A percentile compares a stretch with the other conserved stretches of the same genome.
phyloP scores from a whole-genome alignment of 2,329 filamentous ascomycete species.

The Lecanicillium sp. region DNA sequence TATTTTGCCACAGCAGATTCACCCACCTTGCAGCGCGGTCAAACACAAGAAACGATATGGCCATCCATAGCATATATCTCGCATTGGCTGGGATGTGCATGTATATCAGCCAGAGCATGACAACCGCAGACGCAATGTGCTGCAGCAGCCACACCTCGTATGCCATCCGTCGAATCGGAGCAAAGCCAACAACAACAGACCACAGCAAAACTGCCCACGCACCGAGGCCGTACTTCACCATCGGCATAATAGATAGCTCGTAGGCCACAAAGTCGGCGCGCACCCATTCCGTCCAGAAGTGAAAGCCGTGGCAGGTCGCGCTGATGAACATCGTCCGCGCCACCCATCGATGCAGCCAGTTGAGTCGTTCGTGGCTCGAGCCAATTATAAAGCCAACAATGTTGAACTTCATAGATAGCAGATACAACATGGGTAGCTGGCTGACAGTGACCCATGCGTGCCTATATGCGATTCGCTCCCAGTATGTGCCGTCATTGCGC shows the following conservation, averaged over 20 bases:
- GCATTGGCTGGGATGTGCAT: slow-evolving; percentile 54
- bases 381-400: slow-evolving; percentile 54
- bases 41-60: slow-evolving; percentile 53
- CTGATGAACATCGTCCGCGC: slow-evolving; percentile 62
- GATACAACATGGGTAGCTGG: slow-evolving; percentile 57
- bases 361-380: slow-evolving; percentile 59
- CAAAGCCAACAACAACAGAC: slow-evolving; percentile 55
- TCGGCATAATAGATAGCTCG: slow-evolving; percentile 53
- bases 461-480: slow-evolving; percentile 59
- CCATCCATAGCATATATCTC: slow-evolving; percentile 57
- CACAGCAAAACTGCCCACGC: slow-evolving; percentile 60
- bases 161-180: slow-evolving; percentile 55
- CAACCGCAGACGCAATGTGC: slow-evolving; percentile 53
- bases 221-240: slow-evolving; percentile 59
- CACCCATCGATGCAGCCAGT: slow-evolving; percentile 69
- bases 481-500: slow-evolving; percentile 46
- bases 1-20: slow-evolving; percentile 45
- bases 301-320: slow-evolving; percentile 60
- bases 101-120: slow-evolving; percentile 57
- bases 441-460: slow-evolving; percentile 60
- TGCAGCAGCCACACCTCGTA: slow-evolving; percentile 67
- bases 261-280: slow-evolving; percentile 48
- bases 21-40: slow-evolving; percentile 49
- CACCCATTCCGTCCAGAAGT: slow-evolving; percentile 60
- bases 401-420: slow-evolving; percentile 53